These are phyloP conservation scores for Candida buenavistaensis DNA, from an alignment of 1,139 yeast genomes.

Conservation along the genomic window DNA sequence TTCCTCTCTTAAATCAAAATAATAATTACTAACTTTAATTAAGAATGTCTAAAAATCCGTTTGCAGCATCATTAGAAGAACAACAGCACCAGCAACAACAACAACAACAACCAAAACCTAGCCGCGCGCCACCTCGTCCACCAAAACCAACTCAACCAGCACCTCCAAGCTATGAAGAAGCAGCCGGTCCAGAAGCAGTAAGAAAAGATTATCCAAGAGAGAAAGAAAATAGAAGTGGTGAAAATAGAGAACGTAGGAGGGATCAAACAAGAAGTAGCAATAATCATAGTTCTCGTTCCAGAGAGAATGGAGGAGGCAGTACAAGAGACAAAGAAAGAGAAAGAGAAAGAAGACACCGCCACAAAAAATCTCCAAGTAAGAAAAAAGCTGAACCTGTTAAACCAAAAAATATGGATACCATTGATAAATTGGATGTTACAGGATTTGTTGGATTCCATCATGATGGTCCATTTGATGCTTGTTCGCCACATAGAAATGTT, in stretches of 20 bases:
- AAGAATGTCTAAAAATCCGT: constrained; percentile 53
- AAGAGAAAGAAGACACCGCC: constrained; percentile 4
- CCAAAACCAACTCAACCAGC: constrained; percentile 30
- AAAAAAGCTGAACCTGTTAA: constrained; percentile 45
- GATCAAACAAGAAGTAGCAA: constrained; percentile 3
- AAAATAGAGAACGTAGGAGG: constrained; percentile 3
- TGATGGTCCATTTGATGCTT: constrained; percentile 98
- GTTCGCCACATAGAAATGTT: constrained; percentile 94
- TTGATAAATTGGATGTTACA: constrained; percentile 92
- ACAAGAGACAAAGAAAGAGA: background rate
- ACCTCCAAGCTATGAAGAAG: constrained; percentile 70
- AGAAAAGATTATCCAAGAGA: constrained; percentile 53
- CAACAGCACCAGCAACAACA: constrained; percentile 7
- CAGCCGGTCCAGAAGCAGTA: constrained; percentile 49
- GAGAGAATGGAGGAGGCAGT: constrained; percentile 2
- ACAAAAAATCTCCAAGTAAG: constrained; percentile 33
- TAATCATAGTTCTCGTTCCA: constrained; percentile 1
- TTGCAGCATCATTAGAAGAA: constrained; percentile 44
- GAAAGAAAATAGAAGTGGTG: constrained; percentile 26
- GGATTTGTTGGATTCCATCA: constrained; percentile 98
- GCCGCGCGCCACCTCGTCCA: constrained; percentile 32
- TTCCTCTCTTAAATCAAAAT: background rate
- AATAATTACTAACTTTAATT: constrained; percentile 1
- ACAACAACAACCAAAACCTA: constrained; percentile 12
- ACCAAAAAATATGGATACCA: constrained; percentile 76